Evolutionary conservation across 2,329 filamentous ascomycete species (phyloP).

Genomic region (Zymoseptoria crescenta): DNA sequence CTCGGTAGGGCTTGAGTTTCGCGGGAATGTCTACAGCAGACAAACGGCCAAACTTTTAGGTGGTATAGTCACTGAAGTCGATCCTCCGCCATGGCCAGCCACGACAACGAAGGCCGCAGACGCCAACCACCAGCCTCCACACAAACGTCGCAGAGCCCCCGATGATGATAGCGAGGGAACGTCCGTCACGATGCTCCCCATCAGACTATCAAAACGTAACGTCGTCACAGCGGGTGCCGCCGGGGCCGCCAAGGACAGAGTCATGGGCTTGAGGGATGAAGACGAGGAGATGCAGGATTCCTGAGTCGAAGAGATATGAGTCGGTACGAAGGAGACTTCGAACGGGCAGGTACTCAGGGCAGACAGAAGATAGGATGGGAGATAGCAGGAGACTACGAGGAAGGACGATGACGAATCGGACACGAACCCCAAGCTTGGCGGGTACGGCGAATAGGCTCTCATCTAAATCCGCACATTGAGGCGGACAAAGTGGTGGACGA

Average conservation of each 20-base stretch:
- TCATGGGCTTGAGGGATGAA: not conserved
- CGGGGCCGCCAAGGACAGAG: not conserved
- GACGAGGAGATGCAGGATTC: not conserved
- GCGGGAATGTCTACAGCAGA: not conserved
- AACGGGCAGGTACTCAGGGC: too few species aligned
- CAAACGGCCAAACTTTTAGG: not conserved
- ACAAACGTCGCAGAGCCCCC: not conserved
- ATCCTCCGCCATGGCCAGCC: not conserved
- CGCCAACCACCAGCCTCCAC: not conserved
- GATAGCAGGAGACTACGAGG: too few species aligned
- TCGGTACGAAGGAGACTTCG: too few species aligned
- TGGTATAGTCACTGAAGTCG: not conserved
- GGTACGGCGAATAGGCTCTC: too few species aligned
- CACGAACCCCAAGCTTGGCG: too few species aligned
- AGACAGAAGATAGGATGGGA: too few species aligned
- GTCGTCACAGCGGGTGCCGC: not conserved
- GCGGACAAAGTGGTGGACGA: too few species aligned
- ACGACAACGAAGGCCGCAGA: not conserved
- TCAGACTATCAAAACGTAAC: not conserved
- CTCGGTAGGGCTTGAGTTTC: not conserved
- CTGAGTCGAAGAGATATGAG: not conserved
- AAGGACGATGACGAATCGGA: too few species aligned
- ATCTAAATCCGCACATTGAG: too few species aligned
- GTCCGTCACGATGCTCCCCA: not conserved
- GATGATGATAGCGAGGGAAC: not conserved